A percentile compares a stretch with the other conserved stretches of the same genome.
Conservation (phyloP, 2,329 filamentous ascomycete species). For the Neobulgaria alba region DNA sequence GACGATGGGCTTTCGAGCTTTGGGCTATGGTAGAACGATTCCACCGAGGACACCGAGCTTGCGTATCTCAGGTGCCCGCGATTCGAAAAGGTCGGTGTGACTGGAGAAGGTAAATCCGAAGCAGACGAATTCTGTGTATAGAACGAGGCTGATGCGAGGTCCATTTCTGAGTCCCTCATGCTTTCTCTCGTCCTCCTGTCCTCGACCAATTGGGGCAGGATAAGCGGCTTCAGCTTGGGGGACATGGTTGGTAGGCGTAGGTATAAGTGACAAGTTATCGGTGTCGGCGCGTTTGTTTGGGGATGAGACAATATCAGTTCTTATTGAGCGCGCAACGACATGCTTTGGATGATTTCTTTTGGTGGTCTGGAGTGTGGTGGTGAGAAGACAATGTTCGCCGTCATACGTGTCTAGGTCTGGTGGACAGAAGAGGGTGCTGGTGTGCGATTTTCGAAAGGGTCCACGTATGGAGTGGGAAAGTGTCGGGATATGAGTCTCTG, state of each 20-base stretch:
- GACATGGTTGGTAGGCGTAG: constrained; percentile 16
- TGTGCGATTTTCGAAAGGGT: constrained; percentile 17
- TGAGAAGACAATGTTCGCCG: constrained; percentile 9
- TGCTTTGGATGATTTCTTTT: constrained; percentile 15
- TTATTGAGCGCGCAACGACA: constrained; percentile 16
- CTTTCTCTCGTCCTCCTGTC: constrained; percentile 38
- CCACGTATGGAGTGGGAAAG: constrained; percentile 24
- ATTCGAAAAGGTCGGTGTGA: constrained; percentile 58
- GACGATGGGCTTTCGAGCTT: constrained; percentile 48
- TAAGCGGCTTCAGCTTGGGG: constrained; percentile 42
- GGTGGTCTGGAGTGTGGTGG: constrained; percentile 10
- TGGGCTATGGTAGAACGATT: constrained; percentile 43
- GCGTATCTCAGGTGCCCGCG: constrained; percentile 56
- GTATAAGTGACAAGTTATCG: background rate
- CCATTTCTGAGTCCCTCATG: constrained; percentile 23
- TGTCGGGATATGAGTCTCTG: constrained; percentile 11
- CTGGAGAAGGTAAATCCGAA: constrained; percentile 61
- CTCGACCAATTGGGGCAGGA: constrained; percentile 46
- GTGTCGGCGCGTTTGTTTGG: background rate
- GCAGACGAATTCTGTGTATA: constrained; percentile 38
- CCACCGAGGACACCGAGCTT: constrained; percentile 73
- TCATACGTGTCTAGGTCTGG: constrained; percentile 24
- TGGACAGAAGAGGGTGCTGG: constrained; percentile 11
- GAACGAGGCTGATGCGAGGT: constrained; percentile 19
- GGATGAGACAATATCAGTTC: background rate